Evolutionary conservation across 2,329 filamentous ascomycete species (phyloP), one percentile per base, ranked within the genome.

Genomic region (Zymoseptoria passerinii): DNA sequence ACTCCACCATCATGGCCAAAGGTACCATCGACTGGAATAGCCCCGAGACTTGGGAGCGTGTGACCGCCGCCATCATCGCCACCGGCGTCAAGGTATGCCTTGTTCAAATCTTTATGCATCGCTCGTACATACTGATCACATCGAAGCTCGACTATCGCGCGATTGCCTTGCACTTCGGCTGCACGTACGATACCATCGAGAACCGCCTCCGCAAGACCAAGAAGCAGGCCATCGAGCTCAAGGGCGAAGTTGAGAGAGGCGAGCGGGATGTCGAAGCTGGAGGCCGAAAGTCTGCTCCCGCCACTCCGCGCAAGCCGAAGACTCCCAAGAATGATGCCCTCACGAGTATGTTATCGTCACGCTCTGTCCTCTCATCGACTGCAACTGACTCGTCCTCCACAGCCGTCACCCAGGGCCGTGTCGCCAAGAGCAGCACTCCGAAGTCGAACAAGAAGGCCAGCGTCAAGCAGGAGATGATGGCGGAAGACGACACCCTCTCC

Each of bases 121-220:
- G 18, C 48, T 52, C 28, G n/a, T 23, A 50, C n/a, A 27, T 52
- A 23, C 50, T 52, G n/a, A 52, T 4, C 50, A 28, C 13, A 16
- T 23, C 50, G n/a, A 18, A 52, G 50, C n/a, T 52, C 50, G 23
- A 52, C 50, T 52, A 29, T 29, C 50, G 50, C 1, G 67, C 70
- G 3, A 74, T 80, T 23, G 79, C 79, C 0, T 63, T 66, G 1
- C 67, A 77, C 54, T 81, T 77, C 62, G 75, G 73, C 0, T 76
- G 77, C 0, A 80, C 76, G 0, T 79, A 79, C 67, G 71, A 80
- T 59, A 70, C 78, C 0, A 73, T 82, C 23, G 75, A 81, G 60
- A 72, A 73, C 50, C 74, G 73, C 2, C 74, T 81, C 40, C 75
- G 77, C 50, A 73, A 71, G 51, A 75, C 74, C 59, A 79, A 78